A percentile compares a stretch with the other conserved stretches of the same genome.
These are phyloP conservation scores for Pestalotiopsis sp. DNA, from an alignment of 2,329 filamentous ascomycete genomes.

Conservation along the genomic window DNA sequence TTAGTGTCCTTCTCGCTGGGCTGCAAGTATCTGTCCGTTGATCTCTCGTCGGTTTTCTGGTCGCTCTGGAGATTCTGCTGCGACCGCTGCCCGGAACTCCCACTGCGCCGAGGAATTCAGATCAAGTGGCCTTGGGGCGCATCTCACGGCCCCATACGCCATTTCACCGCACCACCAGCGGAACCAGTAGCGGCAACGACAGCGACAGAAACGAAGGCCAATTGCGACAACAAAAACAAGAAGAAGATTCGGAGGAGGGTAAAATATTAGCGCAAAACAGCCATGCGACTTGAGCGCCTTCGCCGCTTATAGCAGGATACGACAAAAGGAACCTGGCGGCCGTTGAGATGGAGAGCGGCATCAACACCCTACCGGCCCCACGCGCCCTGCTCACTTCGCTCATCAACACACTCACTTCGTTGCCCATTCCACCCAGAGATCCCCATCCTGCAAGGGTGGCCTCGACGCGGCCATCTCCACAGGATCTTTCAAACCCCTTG, in stretches of 20 bases:
- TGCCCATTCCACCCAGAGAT: slow-evolving; percentile 23
- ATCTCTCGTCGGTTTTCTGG: too few species aligned
- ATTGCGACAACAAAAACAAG: neutral
- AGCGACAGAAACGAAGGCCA: neutral
- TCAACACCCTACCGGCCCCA: slow-evolving; percentile 36
- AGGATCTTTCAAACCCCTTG: slow-evolving; percentile 32
- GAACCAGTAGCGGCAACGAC: neutral
- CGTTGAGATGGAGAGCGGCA: slow-evolving; percentile 12
- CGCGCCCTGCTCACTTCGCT: slow-evolving; percentile 50
- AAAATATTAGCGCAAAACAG: neutral
- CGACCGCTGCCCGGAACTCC: too few species aligned
- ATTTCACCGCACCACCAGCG: neutral
- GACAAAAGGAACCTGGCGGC: neutral
- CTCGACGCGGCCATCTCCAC: neutral
- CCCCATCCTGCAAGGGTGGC: slow-evolving; percentile 12
- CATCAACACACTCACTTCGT: slow-evolving; percentile 38
- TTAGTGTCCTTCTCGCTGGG: neutral
- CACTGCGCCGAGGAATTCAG: neutral
- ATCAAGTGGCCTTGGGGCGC: too few species aligned
- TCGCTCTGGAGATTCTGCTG: too few species aligned
- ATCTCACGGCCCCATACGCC: neutral
- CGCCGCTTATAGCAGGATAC: neutral
- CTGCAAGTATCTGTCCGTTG: neutral
- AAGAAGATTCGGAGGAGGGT: neutral
- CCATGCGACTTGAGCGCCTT: too few species aligned